These are phyloP conservation scores for Volvox reticuliferus DNA, from an alignment of 139 green algal species.

Conservation along the genomic window DNA sequence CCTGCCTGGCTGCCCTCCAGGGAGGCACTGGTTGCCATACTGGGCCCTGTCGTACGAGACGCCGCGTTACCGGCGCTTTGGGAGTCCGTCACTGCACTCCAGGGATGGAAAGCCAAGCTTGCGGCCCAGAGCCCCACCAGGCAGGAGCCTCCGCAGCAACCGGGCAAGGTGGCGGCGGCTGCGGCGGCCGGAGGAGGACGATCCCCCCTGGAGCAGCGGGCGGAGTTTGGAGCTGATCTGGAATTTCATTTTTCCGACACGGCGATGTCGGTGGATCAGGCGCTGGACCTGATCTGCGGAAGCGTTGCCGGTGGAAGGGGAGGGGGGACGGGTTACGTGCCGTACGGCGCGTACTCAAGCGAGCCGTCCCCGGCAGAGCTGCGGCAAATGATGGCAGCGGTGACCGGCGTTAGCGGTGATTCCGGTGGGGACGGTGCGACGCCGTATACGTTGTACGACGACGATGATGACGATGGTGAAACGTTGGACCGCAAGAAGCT, in stretches of 20 bases:
- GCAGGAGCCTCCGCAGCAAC: background rate
- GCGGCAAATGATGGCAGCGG: conserved; percentile 24
- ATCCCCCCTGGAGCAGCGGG: background rate
- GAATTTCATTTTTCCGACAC: conserved; percentile 41
- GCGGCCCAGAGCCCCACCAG: background rate
- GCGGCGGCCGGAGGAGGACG: background rate
- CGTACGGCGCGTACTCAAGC: conserved; percentile 5
- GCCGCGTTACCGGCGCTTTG: conserved; percentile 52
- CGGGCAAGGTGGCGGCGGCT: background rate
- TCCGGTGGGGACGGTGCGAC: background rate
- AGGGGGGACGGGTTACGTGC: background rate
- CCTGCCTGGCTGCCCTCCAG: background rate
- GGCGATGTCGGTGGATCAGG: conserved; percentile 18
- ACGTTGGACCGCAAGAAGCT: conserved; percentile 57
- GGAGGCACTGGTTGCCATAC: conserved; percentile 45
- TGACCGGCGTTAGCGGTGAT: background rate
- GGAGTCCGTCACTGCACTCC: conserved; percentile 17
- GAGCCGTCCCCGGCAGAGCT: conserved; percentile 37
- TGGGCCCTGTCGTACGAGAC: conserved; percentile 52
- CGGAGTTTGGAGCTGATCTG: conserved; percentile 64
- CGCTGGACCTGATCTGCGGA: conserved; percentile 28
- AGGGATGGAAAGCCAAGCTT: conserved; percentile 44
- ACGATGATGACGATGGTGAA: conserved; percentile 59
- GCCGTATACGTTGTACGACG: conserved; percentile 26
- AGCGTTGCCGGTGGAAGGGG: background rate